Conservation (phyloP, 73 alveolate genomes). For the Paramecium tetraurelia region DNA sequence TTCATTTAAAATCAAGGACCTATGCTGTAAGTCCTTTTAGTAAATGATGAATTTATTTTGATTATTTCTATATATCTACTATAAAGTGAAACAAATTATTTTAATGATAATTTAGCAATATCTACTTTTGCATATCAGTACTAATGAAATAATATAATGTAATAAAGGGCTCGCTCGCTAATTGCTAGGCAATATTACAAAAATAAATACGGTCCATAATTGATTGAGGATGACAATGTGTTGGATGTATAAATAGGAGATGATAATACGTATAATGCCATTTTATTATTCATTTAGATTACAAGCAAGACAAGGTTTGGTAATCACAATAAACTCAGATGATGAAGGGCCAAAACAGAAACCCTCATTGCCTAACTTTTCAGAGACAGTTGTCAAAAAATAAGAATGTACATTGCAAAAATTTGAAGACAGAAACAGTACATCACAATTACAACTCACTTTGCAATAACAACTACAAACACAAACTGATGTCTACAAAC, state of each 20-base stretch:
- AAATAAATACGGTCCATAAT: background rate
- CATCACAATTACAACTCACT: background rate
- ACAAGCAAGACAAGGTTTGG: background rate
- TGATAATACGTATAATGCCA: background rate
- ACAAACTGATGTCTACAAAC: background rate
- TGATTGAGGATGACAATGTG: background rate
- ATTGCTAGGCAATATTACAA: background rate
- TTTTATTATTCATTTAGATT: background rate
- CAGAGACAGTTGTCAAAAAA: background rate
- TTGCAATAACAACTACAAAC: background rate
- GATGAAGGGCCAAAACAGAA: background rate
- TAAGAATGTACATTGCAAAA: background rate
- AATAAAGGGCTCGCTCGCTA: background rate
- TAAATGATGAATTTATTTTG: background rate
- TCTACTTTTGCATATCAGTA: background rate
- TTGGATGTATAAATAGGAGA: background rate
- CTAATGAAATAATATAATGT: background rate
- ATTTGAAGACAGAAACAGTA: background rate
- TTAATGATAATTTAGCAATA: background rate
- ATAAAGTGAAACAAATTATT: background rate
- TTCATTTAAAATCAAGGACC: background rate
- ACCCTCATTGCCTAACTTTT: background rate
- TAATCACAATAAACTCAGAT: background rate
- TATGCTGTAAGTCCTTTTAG: constrained; percentile 24
- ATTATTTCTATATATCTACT: background rate